Percentiles rank a stretch among this genome's conserved stretches.
These are phyloP conservation scores for Achlya hypogyna DNA, from an alignment of 352 stramenopile genomes.

Conservation along the genomic window DNA sequence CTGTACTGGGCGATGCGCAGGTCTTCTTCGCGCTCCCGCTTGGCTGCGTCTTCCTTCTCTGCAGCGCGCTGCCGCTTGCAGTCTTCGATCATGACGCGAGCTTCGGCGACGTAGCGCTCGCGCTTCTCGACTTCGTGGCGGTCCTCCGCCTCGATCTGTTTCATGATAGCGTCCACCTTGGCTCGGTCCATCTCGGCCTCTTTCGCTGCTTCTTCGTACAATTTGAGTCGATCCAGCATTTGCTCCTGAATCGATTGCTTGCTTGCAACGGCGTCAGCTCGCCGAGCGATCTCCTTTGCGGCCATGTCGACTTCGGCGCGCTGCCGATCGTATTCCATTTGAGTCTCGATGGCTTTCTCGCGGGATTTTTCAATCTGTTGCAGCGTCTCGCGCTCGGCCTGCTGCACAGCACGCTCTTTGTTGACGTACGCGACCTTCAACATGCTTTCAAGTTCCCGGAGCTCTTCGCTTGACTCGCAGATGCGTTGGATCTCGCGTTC, in stretches of 20 bases:
- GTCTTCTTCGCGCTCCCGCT: constrained; percentile 26
- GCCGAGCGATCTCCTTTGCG: constrained; percentile 42
- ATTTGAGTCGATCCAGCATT: constrained; percentile 58
- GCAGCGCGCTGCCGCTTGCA: constrained; percentile 35
- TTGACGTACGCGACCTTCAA: constrained; percentile 92
- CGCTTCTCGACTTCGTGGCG: constrained; percentile 52
- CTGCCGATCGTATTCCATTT: constrained; percentile 89
- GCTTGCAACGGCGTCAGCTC: constrained; percentile 55
- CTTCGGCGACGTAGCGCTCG: constrained; percentile 44
- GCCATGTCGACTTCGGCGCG: constrained; percentile 61
- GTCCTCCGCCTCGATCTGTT: constrained; percentile 83
- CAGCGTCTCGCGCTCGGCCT: constrained; percentile 81
- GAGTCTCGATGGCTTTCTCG: constrained; percentile 83
- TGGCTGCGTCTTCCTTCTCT: neutral
- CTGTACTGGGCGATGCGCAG: constrained; percentile 44
- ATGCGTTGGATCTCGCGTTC: constrained; percentile 86
- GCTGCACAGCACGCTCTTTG: constrained; percentile 85
- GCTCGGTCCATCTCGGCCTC: constrained; percentile 68
- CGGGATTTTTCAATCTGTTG: constrained; percentile 55
- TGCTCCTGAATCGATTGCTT: constrained; percentile 61
- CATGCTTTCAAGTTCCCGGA: constrained; percentile 81
- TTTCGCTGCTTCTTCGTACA: constrained; percentile 48
- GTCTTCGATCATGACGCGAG: constrained; percentile 47
- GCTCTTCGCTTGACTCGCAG: constrained; percentile 82
- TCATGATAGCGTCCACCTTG: constrained; percentile 79